Conservation (phyloP, 2,329 filamentous ascomycete genomes). For the Ophiocordyceps camponoti-saundersi region DNA sequence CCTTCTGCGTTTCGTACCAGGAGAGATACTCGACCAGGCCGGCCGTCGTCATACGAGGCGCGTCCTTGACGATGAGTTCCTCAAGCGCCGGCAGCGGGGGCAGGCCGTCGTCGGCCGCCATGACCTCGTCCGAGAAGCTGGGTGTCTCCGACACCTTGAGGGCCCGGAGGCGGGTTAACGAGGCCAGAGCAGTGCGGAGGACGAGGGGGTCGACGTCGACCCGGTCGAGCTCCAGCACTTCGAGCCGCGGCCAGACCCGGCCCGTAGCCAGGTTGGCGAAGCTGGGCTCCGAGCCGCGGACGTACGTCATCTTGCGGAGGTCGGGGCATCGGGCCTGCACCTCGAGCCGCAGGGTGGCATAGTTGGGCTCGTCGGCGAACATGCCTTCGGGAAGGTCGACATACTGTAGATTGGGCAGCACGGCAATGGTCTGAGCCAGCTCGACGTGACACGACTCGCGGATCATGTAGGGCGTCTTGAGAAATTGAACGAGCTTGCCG, state of each 20-base stretch:
- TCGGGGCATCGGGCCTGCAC: constrained; percentile 70
- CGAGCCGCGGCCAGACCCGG: constrained; percentile 50
- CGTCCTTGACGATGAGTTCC: constrained; percentile 55
- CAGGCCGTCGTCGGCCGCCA: constrained; percentile 46
- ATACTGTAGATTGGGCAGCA: constrained; percentile 70
- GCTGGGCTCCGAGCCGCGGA: constrained; percentile 58
- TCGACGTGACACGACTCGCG: constrained; percentile 73
- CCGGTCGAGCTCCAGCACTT: constrained; percentile 53
- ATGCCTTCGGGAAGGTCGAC: constrained; percentile 83
- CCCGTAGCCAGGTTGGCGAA: constrained; percentile 52
- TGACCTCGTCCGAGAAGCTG: constrained; percentile 61
- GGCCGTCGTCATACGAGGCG: constrained; percentile 51
- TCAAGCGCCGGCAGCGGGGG: constrained; percentile 60
- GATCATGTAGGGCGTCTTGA: constrained; percentile 92
- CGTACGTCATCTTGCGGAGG: constrained; percentile 79
- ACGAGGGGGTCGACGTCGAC: constrained; percentile 54
- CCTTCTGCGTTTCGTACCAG: constrained; percentile 36
- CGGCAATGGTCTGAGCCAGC: constrained; percentile 70
- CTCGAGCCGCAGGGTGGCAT: constrained; percentile 62
- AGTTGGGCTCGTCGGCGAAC: constrained; percentile 63
- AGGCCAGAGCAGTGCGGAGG: constrained; percentile 53
- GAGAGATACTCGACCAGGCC: constrained; percentile 56
- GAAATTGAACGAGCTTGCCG: constrained; percentile 53
- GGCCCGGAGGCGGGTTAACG: constrained; percentile 50
- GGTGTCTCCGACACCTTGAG: constrained; percentile 56